Base-by-base conservation (phyloP, 192 early-diverging fungal genomes). In the Backusella liffmaniae region DNA sequence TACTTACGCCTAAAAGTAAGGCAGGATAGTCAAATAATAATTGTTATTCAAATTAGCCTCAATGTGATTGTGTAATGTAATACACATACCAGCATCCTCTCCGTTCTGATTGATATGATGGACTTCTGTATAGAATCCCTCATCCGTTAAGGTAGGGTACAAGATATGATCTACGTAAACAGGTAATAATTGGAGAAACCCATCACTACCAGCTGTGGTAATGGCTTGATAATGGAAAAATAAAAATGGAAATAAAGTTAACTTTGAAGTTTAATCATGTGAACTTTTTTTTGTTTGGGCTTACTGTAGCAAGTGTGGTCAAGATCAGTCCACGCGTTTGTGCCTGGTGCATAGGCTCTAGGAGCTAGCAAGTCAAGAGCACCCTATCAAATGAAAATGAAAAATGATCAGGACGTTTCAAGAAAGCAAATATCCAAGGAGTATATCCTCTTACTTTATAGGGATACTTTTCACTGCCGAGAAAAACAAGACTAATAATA, bases 291-390 rank as follows among this genome's bases (percentile, higher is more conserved):
- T 42, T 62, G 29, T 7, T 18, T 18, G 5, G 44, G 32, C 67
- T 76, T 76, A 76, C 74, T 88, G 70, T 88, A 88, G 21, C 83
- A 85, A 6, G 87, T 88, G 21, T 87, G 83, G 66, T 89, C 88
- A 62, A 81, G 73, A 74, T 84, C 86, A n/a, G 88, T 90, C 88
- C 88, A 90, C 7, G 88, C 88, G 74, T 90, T 90, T n/a, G 88
- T 90, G 29, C 88, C 87, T 73, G 85, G 79, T n/a, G 88, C 86
- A 36, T 87, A 75, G 56, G 88, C 83, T 30, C 86, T 83, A 77
- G 87, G 87, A 16, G 88, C 88, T 59, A 90, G 79, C 1, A 80
- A 79, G 67, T 90, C 88, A 18, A 90, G 78, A 37, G 88, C 87
- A 53, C 88, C 88, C 84, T 88, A 71, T 23, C 21, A 26, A 18